These are phyloP conservation scores for Acanthamoeba castellanii DNA, from an alignment of 208 protist species.

Conservation along the genomic window DNA sequence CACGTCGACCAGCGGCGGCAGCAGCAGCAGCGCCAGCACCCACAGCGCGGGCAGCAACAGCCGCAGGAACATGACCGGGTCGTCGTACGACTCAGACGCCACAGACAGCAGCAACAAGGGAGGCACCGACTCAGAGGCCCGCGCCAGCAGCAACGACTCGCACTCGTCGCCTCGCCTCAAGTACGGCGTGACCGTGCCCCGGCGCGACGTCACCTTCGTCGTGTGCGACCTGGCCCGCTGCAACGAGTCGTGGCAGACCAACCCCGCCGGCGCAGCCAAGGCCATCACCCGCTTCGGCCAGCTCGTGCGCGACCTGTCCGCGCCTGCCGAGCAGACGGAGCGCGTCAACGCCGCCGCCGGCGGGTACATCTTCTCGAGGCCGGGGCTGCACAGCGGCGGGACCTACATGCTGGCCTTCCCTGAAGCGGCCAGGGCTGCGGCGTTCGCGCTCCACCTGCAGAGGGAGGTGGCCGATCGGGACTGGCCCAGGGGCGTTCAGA, in stretches of 20 bases:
- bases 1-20: background rate
- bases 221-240: slow-evolving; percentile 40
- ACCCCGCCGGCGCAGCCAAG: slow-evolving; percentile 13
- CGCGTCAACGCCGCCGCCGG: background rate
- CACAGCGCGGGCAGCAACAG: background rate
- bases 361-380: background rate
- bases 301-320: background rate
- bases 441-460: slow-evolving; percentile 14
- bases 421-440: background rate
- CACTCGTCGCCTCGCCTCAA: background rate
- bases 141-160: background rate
- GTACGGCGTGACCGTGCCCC: background rate
- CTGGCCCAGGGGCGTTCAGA: background rate
- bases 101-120: background rate
- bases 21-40: background rate
- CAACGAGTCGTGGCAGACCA: slow-evolving; percentile 56
- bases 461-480: background rate
- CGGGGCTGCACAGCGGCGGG: slow-evolving; percentile 14
- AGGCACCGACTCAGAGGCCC: background rate
- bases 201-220: slow-evolving; percentile 29
- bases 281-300: slow-evolving; percentile 36
- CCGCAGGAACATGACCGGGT: background rate
- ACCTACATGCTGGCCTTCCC: slow-evolving; percentile 30
- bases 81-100: background rate
- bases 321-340: background rate